Conservation (phyloP, 768 basidiomycete genomes). For the Postia placenta region DNA sequence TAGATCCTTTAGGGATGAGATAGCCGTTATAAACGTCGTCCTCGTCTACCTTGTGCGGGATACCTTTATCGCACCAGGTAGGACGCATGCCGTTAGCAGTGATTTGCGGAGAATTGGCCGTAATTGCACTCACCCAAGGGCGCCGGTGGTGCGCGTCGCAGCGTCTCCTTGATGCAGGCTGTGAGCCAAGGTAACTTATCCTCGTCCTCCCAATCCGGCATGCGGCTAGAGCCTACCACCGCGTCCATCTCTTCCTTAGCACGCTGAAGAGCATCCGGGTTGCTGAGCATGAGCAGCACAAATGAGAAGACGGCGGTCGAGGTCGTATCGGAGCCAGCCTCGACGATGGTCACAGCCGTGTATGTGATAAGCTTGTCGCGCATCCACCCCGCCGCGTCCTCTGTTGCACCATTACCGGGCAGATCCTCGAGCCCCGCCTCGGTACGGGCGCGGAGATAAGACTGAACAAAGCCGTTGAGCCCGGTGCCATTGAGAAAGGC, state of each 20-base stretch:
- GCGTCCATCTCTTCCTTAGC: constrained; percentile 59
- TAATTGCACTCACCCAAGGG: constrained; percentile 1
- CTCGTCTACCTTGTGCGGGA: constrained; percentile 22
- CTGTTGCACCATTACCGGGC: constrained; percentile 22
- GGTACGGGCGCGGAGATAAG: constrained; percentile 11
- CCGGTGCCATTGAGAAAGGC: not conserved
- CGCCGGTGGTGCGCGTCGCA: constrained; percentile 1
- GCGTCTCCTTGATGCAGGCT: constrained; percentile 41
- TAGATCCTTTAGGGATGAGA: constrained; percentile 26
- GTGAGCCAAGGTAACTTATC: constrained; percentile 46
- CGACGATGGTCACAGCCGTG: constrained; percentile 24
- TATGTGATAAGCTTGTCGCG: constrained; percentile 26
- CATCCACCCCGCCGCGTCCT: constrained; percentile 21
- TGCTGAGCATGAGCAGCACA: constrained; percentile 17
- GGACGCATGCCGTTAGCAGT: not conserved
- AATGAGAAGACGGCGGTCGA: constrained; percentile 23
- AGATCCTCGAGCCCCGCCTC: constrained; percentile 20
- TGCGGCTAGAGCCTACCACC: constrained; percentile 43
- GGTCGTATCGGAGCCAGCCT: constrained; percentile 27
- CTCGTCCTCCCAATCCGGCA: constrained; percentile 52
- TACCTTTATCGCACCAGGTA: too few relatives aligned
- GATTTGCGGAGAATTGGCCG: not conserved
- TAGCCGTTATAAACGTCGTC: constrained; percentile 27
- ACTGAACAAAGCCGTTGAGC: not conserved
- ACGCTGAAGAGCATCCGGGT: constrained; percentile 24